Base-by-base conservation (phyloP, 2,329 filamentous ascomycete species). In the Volutella citrinella region DNA sequence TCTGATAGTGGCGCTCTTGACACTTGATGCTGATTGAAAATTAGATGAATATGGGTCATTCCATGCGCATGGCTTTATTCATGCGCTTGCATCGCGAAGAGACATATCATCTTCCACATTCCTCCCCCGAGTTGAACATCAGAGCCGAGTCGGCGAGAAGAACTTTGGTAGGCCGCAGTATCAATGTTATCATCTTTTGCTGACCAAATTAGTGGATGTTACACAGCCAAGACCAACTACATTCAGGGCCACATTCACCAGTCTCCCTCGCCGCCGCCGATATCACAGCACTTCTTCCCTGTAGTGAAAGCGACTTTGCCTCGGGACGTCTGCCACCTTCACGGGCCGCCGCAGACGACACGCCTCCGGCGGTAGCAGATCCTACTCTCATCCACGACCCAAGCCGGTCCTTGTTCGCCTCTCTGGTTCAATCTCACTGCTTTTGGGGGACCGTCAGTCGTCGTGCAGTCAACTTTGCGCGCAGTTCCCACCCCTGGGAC, bases 21-120 rank as follows among this genome's bases (percentile, higher is more conserved):
- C n/a, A n/a, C n/a, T 17, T 6, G 36, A 17, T 21, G 16, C 36
- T 42, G 25, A 43, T 24, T 19, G 14, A 12, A 22, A 22, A 30
- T 18, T 35, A 77, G 67, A 72, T 76, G 35, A 78, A 76, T 44
- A 68, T 77, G 56, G 74, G 73, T 3, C 69, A 78, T 21, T 68
- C 74, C 10, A 69, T 76, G 35, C 65, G 73, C 28, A 76, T 78
- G 70, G 74, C 74, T 7, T 65, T 69, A 5, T 46, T 74, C 22
- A 70, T 78, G 68, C 66, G 68, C 21, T 61, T 78, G 9, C 74
- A 78, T 47, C 58, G 70, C 15, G 74, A 78, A 47, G 72, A 77
- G 43, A 74, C 72, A 1, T 78, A 77, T 36, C 52, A 58, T 2
- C 51, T 69, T 6, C 39, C 43, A 4, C 65, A 68, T 27, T 64